A percentile compares a stretch with the other conserved stretches of the same genome.
Evolutionary conservation across 2,329 filamentous ascomycete genomes (phyloP).

Genomic region (Neurospora sp.): DNA sequence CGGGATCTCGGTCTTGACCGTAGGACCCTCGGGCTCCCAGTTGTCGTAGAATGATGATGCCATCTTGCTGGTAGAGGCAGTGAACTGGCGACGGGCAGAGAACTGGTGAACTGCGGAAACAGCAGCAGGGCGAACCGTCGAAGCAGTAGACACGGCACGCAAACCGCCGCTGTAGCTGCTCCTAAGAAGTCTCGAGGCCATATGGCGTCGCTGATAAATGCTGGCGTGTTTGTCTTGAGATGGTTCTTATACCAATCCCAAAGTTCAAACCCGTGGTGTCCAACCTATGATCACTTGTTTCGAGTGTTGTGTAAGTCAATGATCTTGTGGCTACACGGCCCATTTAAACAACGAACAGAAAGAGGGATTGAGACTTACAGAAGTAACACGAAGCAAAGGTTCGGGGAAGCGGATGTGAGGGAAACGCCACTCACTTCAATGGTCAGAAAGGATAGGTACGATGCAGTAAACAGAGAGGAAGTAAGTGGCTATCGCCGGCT

Average conservation of each 20-base stretch:
- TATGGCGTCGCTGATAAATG: background rate
- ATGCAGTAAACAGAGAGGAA: background rate
- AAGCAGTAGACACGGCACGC: conserved; percentile 8
- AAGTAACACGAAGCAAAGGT: background rate
- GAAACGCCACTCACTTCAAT: background rate
- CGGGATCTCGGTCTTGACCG: conserved; percentile 54
- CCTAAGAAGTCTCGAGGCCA: conserved; percentile 9
- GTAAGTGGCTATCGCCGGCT: conserved; percentile 17
- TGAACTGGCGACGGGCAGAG: conserved; percentile 15
- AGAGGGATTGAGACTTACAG: background rate
- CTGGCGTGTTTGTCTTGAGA: background rate
- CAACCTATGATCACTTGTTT: background rate
- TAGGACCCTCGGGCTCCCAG: conserved; percentile 40
- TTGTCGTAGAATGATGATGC: conserved; percentile 17
- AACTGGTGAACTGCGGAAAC: conserved; percentile 6
- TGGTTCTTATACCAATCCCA: background rate
- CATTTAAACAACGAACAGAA: background rate
- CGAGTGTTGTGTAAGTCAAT: background rate
- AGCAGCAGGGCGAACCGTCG: conserved; percentile 8
- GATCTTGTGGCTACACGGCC: background rate
- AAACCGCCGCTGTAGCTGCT: conserved; percentile 9
- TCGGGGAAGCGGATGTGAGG: background rate
- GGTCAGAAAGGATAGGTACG: background rate
- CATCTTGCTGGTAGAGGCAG: conserved; percentile 17
- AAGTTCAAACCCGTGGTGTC: background rate